Evolutionary conservation across 345 rosid genomes (phyloP).

Genomic region (Eutrema yunnanense): DNA sequence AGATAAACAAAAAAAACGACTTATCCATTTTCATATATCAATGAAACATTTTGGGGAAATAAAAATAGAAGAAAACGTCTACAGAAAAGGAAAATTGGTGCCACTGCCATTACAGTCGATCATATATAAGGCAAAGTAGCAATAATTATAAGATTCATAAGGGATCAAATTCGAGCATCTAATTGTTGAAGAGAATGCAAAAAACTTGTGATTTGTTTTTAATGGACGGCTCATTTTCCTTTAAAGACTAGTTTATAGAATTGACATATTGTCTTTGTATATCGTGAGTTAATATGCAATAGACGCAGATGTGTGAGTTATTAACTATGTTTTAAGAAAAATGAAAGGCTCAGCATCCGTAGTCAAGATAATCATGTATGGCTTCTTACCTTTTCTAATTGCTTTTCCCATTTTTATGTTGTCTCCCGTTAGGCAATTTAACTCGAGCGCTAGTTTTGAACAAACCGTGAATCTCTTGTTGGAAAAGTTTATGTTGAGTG

Average conservation of each 20-base stretch:
- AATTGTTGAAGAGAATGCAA: not conserved
- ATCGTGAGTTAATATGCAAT: not conserved
- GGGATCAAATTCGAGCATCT: not conserved
- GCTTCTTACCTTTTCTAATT: too few relatives aligned
- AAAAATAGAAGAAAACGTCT: not conserved
- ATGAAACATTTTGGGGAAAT: not conserved
- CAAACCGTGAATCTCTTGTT: too few relatives aligned
- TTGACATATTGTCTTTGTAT: not conserved
- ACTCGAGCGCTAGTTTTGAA: too few relatives aligned
- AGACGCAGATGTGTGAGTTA: not conserved
- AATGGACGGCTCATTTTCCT: not conserved
- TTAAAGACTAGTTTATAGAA: not conserved
- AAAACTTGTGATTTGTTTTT: not conserved
- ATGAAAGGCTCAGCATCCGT: not conserved
- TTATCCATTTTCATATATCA: not conserved
- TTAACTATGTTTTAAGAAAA: not conserved
- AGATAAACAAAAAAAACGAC: not conserved
- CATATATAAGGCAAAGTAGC: not conserved
- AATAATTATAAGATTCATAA: not conserved
- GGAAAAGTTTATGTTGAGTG: too few relatives aligned
- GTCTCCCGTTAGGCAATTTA: too few relatives aligned
- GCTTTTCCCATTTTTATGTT: too few relatives aligned
- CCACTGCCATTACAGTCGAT: not conserved
- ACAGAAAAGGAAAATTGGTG: too few relatives aligned
- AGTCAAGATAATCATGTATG: too few relatives aligned